A percentile compares a stretch with the other conserved stretches of the same genome.
Evolutionary conservation across 2,329 filamentous ascomycete species (phyloP).

Genomic region (Aschersonia sp.): DNA sequence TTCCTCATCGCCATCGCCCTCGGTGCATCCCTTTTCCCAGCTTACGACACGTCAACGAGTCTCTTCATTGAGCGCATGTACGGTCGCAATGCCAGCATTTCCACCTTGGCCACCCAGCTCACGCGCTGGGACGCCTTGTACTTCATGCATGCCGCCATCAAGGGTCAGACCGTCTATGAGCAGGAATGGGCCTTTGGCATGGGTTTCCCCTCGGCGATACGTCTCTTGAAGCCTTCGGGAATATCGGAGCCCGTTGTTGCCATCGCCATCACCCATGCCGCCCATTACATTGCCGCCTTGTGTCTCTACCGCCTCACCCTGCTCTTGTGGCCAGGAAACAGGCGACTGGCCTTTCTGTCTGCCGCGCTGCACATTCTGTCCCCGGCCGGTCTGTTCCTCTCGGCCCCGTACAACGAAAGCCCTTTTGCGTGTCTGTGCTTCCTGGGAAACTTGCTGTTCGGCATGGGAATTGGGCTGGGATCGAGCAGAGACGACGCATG

Average conservation of each 20-base stretch:
- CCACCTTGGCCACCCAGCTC: conserved; percentile 39
- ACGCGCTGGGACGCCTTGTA: conserved; percentile 75
- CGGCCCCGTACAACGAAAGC: conserved; percentile 72
- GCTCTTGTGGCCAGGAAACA: conserved; percentile 31
- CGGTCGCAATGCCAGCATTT: conserved; percentile 20
- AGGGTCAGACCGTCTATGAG: conserved; percentile 53
- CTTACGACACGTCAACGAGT: conserved; percentile 68
- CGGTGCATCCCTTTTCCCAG: conserved; percentile 35
- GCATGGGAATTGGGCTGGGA: conserved; percentile 22
- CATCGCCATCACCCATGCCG: conserved; percentile 53
- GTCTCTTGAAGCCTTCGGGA: conserved; percentile 9
- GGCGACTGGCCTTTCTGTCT: conserved; percentile 50
- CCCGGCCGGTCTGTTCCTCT: conserved; percentile 80
- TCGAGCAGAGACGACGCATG: conserved; percentile 19
- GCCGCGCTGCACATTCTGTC: conserved; percentile 68
- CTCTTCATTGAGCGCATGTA: conserved; percentile 23
- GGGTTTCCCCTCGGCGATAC: conserved; percentile 28
- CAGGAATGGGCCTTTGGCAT: conserved; percentile 74
- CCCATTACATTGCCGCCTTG: conserved; percentile 64
- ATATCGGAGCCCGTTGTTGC: conserved; percentile 35
- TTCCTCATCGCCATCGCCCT: conserved; percentile 49
- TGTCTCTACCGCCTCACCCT: conserved; percentile 53
- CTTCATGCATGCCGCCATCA: conserved; percentile 46
- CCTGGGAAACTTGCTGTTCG: conserved; percentile 55
- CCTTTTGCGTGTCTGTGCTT: conserved; percentile 68